A percentile compares a stretch with the other conserved stretches of the same genome.
Conservation (phyloP, 441 rosid species). For the Croton setiger region DNA sequence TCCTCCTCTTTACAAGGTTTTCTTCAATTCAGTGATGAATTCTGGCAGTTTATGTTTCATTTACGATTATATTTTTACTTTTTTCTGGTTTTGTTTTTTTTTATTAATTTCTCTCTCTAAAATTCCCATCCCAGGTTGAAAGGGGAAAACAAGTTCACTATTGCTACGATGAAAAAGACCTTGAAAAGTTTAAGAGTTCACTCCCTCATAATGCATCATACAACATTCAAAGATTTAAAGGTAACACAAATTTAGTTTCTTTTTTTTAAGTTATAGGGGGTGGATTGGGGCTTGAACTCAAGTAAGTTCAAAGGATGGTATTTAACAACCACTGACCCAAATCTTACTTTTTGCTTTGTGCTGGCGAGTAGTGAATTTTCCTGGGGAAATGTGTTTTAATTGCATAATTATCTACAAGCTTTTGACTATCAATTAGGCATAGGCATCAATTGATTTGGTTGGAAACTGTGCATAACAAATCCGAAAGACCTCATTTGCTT, state of each 20-base stretch:
- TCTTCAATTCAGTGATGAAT: conserved; percentile 16
- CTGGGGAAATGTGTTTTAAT: not conserved
- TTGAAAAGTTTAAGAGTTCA: conserved; percentile 44
- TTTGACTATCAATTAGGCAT: not conserved
- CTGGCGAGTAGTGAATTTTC: not conserved
- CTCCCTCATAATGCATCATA: conserved; percentile 78
- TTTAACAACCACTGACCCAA: no score
- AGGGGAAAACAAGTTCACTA: conserved; percentile 74
- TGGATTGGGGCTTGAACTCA: no score
- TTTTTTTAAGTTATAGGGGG: no score
- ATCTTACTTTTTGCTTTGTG: not conserved
- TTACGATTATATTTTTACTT: conserved; percentile 1
- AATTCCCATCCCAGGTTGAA: conserved; percentile 62
- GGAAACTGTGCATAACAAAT: not conserved
- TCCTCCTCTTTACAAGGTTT: conserved; percentile 94
- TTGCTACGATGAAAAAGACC: conserved; percentile 67
- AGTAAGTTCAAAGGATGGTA: no score
- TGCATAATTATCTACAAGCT: not conserved
- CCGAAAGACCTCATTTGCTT: not conserved
- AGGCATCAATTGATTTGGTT: not conserved
- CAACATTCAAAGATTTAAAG: conserved; percentile 90
- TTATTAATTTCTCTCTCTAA: conserved; percentile 15
- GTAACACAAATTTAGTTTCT: conserved; percentile 27
- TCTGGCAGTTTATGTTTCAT: conserved; percentile 8
- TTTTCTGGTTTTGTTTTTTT: conserved; percentile 4